phyloP scores from a whole-genome alignment of 768 basidiomycete genomes.

The Zangia roseola region DNA sequence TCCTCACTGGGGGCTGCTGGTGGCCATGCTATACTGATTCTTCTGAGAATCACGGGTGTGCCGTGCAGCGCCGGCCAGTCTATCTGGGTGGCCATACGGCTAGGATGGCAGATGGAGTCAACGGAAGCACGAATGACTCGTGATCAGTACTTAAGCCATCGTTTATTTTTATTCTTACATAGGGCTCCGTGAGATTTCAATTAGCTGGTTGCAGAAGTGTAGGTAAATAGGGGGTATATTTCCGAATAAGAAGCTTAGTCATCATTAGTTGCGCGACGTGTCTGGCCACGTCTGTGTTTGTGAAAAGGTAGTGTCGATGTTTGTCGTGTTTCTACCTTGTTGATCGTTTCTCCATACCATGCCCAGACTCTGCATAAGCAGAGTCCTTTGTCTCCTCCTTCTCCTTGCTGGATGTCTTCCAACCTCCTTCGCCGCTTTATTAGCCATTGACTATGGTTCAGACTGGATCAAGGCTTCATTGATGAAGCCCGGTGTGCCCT shows the following conservation, averaged over 20 bases:
- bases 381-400: slow-evolving; percentile 24
- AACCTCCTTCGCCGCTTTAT: slow-evolving; percentile 65
- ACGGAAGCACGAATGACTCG: too few relatives aligned
- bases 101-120: background rate
- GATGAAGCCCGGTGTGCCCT: slow-evolving; percentile 91
- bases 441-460: slow-evolving; percentile 97
- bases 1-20: slow-evolving; percentile 13
- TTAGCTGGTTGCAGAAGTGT: too few relatives aligned
- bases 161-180: too few relatives aligned
- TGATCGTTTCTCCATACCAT: slow-evolving; percentile 19
- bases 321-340: slow-evolving; percentile 14
- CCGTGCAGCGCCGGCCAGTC: slow-evolving; percentile 8
- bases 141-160: too few relatives aligned
- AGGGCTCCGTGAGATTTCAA: too few relatives aligned
- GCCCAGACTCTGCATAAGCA: slow-evolving; percentile 25
- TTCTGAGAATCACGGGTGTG: slow-evolving; percentile 6
- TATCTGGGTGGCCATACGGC: background rate
- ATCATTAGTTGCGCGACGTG: slow-evolving; percentile 13
- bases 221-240: slow-evolving; percentile 7
- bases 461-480: slow-evolving; percentile 97
- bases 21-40: slow-evolving; percentile 13
- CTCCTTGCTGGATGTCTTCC: slow-evolving; percentile 24
- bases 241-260: slow-evolving; percentile 5
- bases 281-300: slow-evolving; percentile 22
- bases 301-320: slow-evolving; percentile 3